Base-by-base conservation (phyloP, 192 early-diverging fungal species). In the Chytriomyces confervae region DNA sequence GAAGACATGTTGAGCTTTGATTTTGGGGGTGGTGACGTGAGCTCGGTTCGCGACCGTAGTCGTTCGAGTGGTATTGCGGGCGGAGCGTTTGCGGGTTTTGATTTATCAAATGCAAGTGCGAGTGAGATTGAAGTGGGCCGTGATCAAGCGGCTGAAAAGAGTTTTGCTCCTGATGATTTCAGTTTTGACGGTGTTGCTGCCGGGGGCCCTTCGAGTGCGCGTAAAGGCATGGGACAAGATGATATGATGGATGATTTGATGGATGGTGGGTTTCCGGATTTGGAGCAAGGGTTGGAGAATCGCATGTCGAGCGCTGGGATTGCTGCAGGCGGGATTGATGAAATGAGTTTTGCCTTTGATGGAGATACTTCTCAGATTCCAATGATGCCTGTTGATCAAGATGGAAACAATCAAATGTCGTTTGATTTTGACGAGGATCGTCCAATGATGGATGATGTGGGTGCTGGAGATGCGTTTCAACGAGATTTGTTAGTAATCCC, bases 81-180 rank as follows among this genome's bases (percentile, higher is more conserved):
- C 1, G 16, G 16, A 57, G 45, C 43, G 6, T 45, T 62, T 27
- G 24, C 61, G 5, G 72, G 72, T 0, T 63, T 61, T 27, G 61
- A 62, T 50, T 3, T 50, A 18, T 27, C 61, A 5, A 23, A 43
- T 23, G 24, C 50, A 10, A 73, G 61, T 43, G 81, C 83, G n/a
- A 63, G 81, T 11, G 89, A 89, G 62, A 84, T 90, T 69, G 89
- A 90, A 77, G 86, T 88, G 7, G 87, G 85, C 51, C 87, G 89
- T 82, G 48, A 49, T 46, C 8, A 20, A 13, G 9, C 27, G 2
- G 18, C 8, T 16, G 44, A 65, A 47, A 13, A 20, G 8, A 24
- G 23, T 65, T 75, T 75, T 45, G 24, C 16, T 51, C 48, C 47
- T 18, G 69, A 72, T 43, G 51, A 60, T 57, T 20, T 20, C 44